Conservation (phyloP, 139 green algal species). For the Chlamydomonas incerta region DNA sequence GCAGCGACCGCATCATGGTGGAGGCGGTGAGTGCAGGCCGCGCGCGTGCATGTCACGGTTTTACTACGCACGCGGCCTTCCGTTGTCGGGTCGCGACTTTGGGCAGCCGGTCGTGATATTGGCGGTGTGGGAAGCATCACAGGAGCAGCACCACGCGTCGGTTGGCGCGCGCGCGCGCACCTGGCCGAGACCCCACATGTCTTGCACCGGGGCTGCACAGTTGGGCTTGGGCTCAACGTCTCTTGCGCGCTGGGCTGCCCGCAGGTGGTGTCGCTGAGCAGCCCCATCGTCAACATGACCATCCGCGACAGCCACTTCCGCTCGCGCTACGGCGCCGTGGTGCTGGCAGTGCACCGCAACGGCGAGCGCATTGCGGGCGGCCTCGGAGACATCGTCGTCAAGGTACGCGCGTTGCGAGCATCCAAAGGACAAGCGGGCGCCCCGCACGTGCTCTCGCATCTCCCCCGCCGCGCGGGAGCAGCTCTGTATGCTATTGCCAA, state of each 20-base stretch:
- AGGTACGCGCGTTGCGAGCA: slow-evolving; percentile 10
- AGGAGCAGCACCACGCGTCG: no score
- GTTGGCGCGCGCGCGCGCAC: not conserved
- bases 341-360: slow-evolving; percentile 50
- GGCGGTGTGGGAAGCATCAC: no score
- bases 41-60: no score
- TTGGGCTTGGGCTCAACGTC: not conserved
- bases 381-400: slow-evolving; percentile 45
- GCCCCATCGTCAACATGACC: slow-evolving; percentile 35
- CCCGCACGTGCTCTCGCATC: no score
- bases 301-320: slow-evolving; percentile 46
- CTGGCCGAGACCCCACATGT: no score
- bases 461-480: no score
- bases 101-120: no score
- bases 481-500: no score
- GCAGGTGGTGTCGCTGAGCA: slow-evolving; percentile 36
- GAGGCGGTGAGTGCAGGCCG: slow-evolving; percentile 29
- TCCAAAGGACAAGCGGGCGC: no score
- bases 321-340: slow-evolving; percentile 42
- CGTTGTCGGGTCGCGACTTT: no score
- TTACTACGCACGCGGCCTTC: no score
- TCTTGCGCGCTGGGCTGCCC: not conserved
- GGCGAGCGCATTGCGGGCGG: slow-evolving; percentile 32
- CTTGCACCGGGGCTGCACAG: no score
- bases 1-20: slow-evolving; percentile 11